phyloP scores from a whole-genome alignment of 768 basidiomycete species.

The Pleurotus ostreatus region DNA sequence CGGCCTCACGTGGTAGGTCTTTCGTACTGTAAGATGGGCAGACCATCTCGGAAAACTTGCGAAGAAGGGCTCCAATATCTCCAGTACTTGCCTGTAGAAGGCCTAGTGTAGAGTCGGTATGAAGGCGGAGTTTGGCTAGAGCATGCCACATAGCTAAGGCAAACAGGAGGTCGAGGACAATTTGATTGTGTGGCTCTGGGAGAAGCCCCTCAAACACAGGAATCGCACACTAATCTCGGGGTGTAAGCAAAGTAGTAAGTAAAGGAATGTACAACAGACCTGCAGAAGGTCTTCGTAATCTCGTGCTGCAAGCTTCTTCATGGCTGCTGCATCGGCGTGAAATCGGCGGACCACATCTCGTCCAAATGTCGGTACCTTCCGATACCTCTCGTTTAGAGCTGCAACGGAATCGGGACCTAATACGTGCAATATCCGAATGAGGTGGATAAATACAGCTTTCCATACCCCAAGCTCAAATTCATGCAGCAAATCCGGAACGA shows the following conservation, averaged over 20 bases:
- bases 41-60: conserved; percentile 20
- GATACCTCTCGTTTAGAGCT: conserved; percentile 10
- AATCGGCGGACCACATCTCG: conserved; percentile 21
- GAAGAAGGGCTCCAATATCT: conserved; percentile 19
- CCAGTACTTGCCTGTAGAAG: conserved; percentile 17
- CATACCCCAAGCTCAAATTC: conserved; percentile 20
- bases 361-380: conserved; percentile 15
- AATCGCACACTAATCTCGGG: conserved; percentile 21
- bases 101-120: conserved; percentile 26
- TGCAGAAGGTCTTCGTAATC: conserved; percentile 28
- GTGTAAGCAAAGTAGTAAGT: background rate
- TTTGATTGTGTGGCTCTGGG: conserved; percentile 15
- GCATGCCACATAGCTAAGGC: conserved; percentile 28
- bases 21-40: conserved; percentile 20
- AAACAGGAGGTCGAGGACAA: conserved; percentile 24
- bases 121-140: conserved; percentile 31
- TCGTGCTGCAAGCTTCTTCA: conserved; percentile 14
- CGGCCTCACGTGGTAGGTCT: conserved; percentile 24
- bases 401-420: conserved; percentile 6
- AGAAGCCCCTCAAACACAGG: conserved; percentile 30
- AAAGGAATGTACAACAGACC: conserved; percentile 9
- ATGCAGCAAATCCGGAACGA: conserved; percentile 14
- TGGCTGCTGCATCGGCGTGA: conserved; percentile 18
- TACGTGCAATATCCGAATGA: conserved; percentile 20
- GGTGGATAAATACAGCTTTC: conserved; percentile 23